A percentile compares a stretch with the other conserved stretches of the same genome.
Conservation (phyloP, 371 early-diverging fungal species). For the Paraphysoderma sedebokerense region DNA sequence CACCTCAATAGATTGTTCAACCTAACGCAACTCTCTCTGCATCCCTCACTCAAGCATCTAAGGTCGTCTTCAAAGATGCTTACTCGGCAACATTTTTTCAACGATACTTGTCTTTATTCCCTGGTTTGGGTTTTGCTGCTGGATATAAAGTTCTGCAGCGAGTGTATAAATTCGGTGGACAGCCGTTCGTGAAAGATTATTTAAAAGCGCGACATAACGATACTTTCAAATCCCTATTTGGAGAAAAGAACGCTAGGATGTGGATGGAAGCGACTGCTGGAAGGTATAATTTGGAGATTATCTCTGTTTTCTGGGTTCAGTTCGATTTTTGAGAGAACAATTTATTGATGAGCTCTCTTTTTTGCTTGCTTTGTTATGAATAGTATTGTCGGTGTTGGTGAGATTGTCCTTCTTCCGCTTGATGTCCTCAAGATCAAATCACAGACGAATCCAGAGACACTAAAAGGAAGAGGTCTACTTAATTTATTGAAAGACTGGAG, state of each 20-base stretch:
- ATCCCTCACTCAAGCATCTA: slow-evolving; percentile 39
- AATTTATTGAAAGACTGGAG: slow-evolving; percentile 73
- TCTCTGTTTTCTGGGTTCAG: neutral
- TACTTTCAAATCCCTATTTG: slow-evolving; percentile 60
- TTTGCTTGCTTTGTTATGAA: too few relatives aligned
- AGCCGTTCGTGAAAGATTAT: slow-evolving; percentile 87
- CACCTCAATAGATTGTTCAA: slow-evolving; percentile 33
- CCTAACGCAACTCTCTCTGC: slow-evolving; percentile 33
- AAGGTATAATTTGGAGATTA: slow-evolving; percentile 12
- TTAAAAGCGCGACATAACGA: slow-evolving; percentile 59
- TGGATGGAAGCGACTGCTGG: slow-evolving; percentile 96
- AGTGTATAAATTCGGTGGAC: slow-evolving; percentile 95
- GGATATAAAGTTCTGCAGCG: slow-evolving; percentile 91
- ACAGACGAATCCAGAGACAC: slow-evolving; percentile 83
- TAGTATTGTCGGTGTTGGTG: slow-evolving; percentile 89
- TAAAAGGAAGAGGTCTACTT: slow-evolving; percentile 68
- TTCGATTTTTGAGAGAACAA: neutral
- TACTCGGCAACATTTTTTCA: slow-evolving; percentile 43
- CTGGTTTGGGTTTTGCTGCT: slow-evolving; percentile 92
- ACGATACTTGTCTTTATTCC: slow-evolving; percentile 86
- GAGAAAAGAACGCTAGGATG: slow-evolving; percentile 84
- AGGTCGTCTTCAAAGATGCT: slow-evolving; percentile 77
- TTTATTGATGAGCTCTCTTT: neutral
- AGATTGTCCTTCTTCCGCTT: slow-evolving; percentile 84
- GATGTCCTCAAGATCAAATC: slow-evolving; percentile 95